Evolutionary conservation across 225 moss, liverwort and hornwort species (phyloP), one percentile per base, ranked within the genome.

Genomic region (Climacium dendroides): DNA sequence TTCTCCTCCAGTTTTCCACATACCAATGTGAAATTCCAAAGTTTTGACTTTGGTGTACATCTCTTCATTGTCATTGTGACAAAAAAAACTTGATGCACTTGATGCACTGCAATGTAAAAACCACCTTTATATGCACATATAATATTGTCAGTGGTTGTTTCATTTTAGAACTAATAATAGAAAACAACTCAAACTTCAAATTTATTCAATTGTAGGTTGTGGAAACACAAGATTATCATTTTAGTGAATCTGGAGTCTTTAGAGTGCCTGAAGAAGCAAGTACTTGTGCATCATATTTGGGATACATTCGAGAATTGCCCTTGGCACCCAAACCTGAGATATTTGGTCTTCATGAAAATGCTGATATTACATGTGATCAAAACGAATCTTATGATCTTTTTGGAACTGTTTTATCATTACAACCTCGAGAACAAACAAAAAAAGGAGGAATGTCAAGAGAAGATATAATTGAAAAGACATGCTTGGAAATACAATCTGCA

Each of bases 281-380:
- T 86, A 98, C 50, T 94, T 71, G 89, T 94, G 4, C 94, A 92
- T 90, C 93, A 20, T 96, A 94, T 74, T 87, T 98, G 81, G 88
- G 32, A 65, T 98, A 93, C 54, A 95, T 96, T 57, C 87, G 90
- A 83, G 97, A 94, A 58, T 87, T 98, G 53, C 97, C 97, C 2
- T 89, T 96, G 69, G 93, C 92, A 32, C 97, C 97, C 8, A 82
- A 80, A 85, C 97, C 96, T 1, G 97, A 98, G 81, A 96, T 98
- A 63, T 98, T 98, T 90, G 97, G 96, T 57, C 91, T 98, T 25
- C 96, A 98, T 88, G 95, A 96, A 81, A 98, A 98, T 84, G 97
- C 96, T 30, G 94, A 98, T 83, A 98, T 98, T 32, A 98, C 96
- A 55, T 98, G 97, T 87, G 94, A 98, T 88, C 96, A 96, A 89